A percentile compares a stretch with the other conserved stretches of the same genome.
These are phyloP conservation scores for Plasmodium malariae DNA, from an alignment of 169 alveolate species.

Conservation along the genomic window DNA sequence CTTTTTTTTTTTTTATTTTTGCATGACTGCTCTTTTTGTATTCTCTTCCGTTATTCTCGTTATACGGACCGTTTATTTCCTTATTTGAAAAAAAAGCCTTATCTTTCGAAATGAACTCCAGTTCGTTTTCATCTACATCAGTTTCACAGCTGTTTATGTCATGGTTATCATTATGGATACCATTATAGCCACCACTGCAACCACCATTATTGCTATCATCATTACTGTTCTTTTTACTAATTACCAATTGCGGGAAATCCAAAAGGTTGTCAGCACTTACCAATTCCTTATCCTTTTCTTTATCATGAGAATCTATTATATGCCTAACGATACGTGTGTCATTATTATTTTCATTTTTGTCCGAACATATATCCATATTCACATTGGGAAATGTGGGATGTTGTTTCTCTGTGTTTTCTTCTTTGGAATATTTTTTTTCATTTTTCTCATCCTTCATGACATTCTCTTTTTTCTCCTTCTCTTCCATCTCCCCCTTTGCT, in stretches of 20 bases:
- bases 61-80: not conserved
- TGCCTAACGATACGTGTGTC: not conserved
- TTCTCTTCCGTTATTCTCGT: not conserved
- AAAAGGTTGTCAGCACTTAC: not conserved
- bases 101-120: not conserved
- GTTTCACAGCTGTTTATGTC: constrained; percentile 13
- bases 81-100: not conserved
- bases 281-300: not conserved
- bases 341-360: not conserved
- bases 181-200: not conserved
- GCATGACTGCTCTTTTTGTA: not conserved
- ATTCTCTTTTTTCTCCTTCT: not conserved
- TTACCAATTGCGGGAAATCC: not conserved
- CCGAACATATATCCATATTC: not conserved
- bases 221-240: not conserved
- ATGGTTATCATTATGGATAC: not conserved
- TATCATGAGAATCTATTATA: not conserved
- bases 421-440: too few relatives aligned
- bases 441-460: not conserved
- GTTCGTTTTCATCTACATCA: constrained; percentile 18
- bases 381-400: not conserved
- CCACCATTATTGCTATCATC: not conserved
- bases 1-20: constrained; percentile 27
- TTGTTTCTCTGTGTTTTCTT: too few relatives aligned
- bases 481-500: not conserved